Evolutionary conservation across 2,329 filamentous ascomycete species (phyloP).

Genomic region (Podosphaera xanthii): DNA sequence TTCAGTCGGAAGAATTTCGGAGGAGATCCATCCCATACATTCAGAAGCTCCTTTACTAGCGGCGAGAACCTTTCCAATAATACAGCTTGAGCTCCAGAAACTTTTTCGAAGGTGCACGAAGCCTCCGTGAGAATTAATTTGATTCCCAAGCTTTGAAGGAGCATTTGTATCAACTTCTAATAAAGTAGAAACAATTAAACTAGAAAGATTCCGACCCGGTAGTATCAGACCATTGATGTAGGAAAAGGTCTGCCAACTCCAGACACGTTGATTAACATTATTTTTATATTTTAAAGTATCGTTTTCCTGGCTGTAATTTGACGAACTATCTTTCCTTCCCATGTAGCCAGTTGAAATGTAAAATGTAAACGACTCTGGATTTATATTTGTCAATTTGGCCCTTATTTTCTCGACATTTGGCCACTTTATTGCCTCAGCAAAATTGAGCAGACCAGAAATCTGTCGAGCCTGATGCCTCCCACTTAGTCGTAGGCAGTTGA

Average conservation of each 20-base stretch:
- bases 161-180: constrained; percentile 40
- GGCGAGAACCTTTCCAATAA: constrained; percentile 41
- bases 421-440: constrained; percentile 39
- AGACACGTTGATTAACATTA: too few species aligned
- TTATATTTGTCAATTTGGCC: constrained; percentile 8
- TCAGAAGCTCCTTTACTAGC: constrained; percentile 37
- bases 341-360: not conserved
- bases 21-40: constrained; percentile 47
- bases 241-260: constrained; percentile 38
- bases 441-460: constrained; percentile 37
- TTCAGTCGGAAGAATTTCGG: constrained; percentile 29
- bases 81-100: constrained; percentile 45
- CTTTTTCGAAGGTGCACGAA: constrained; percentile 41
- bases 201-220: constrained; percentile 37
- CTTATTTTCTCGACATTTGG: constrained; percentile 27
- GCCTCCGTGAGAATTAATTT: constrained; percentile 39
- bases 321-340: too few species aligned
- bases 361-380: constrained; percentile 10
- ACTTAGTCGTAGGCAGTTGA: constrained; percentile 16
- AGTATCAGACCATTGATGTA: constrained; percentile 43
- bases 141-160: constrained; percentile 31
- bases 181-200: constrained; percentile 42
- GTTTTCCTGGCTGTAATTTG: too few species aligned
- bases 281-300: too few species aligned
- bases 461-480: constrained; percentile 32